Evolutionary conservation across 257 asterid species (phyloP).

Genomic region (Gentiana straminea): DNA sequence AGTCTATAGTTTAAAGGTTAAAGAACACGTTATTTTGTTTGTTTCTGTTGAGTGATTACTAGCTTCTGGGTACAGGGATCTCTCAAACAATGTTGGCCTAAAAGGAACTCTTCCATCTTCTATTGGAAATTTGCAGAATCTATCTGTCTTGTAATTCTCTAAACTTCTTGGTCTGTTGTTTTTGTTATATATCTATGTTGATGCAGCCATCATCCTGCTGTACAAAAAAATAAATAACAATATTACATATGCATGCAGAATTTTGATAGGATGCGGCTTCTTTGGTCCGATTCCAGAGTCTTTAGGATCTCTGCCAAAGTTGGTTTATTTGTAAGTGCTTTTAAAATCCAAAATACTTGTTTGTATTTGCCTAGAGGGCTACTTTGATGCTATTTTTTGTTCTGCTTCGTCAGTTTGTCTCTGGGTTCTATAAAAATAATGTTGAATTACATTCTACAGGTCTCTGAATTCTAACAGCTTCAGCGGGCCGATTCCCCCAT

Average conservation of each 20-base stretch:
- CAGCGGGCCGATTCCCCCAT: conserved; percentile 64
- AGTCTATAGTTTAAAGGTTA: neutral
- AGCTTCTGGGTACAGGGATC: conserved; percentile 55
- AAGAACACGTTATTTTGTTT: neutral
- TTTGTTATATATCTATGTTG: too few species aligned
- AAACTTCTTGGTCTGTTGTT: neutral
- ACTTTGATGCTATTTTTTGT: too few species aligned
- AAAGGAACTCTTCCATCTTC: conserved; percentile 66
- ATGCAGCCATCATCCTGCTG: too few species aligned
- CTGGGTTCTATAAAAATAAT: too few species aligned
- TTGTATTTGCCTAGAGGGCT: too few species aligned
- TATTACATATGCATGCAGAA: conserved; percentile 26
- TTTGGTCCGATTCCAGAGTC: conserved; percentile 79
- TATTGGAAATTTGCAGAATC: conserved; percentile 60
- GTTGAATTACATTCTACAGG: conserved; percentile 21
- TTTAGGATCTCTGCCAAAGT: conserved; percentile 64
- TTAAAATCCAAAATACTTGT: too few species aligned
- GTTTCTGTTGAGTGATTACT: neutral
- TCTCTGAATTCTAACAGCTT: conserved; percentile 56
- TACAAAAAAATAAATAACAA: too few species aligned
- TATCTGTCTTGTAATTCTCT: conserved; percentile 44
- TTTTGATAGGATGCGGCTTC: conserved; percentile 77
- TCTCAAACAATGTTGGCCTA: conserved; percentile 72
- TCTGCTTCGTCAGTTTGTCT: too few species aligned
- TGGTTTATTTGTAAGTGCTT: conserved; percentile 52